Conservation (phyloP, 2,329 filamentous ascomycete genomes). For the Botryotinia narcissicola region DNA sequence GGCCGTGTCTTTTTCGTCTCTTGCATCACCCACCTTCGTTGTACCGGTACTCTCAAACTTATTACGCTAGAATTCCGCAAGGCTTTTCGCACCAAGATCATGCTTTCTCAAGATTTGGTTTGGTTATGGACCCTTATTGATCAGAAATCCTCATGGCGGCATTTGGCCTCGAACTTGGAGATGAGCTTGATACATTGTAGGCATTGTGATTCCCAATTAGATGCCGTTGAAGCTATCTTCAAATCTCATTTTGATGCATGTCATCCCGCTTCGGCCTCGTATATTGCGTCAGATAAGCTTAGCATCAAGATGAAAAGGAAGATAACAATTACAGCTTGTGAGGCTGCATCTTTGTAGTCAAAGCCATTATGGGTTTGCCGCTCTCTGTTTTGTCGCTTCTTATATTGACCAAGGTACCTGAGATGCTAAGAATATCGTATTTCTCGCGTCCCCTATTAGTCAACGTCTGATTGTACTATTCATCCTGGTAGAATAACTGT, state of each 20-base stretch:
- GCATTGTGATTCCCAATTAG: not conserved
- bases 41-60: not conserved
- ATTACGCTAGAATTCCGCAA: not conserved
- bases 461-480: not conserved
- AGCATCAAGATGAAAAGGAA: not conserved
- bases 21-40: not conserved
- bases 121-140: not conserved
- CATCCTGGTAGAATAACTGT: not conserved
- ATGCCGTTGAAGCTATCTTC: not conserved
- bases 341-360: not conserved
- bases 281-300: not conserved
- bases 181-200: not conserved
- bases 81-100: not conserved
- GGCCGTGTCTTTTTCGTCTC: not conserved
- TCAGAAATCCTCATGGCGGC: not conserved
- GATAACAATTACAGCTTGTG: not conserved
- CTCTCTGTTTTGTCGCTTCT: not conserved
- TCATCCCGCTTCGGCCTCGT: not conserved
- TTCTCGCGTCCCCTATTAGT: not conserved
- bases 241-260: not conserved
- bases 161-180: not conserved
- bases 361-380: not conserved
- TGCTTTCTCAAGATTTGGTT: not conserved
- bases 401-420: no score
- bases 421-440: not conserved